A percentile compares a stretch with the other conserved stretches of the same genome.
These are phyloP conservation scores for Carnegiea gigantea DNA, from an alignment of 179 eudicot species.

Conservation along the genomic window DNA sequence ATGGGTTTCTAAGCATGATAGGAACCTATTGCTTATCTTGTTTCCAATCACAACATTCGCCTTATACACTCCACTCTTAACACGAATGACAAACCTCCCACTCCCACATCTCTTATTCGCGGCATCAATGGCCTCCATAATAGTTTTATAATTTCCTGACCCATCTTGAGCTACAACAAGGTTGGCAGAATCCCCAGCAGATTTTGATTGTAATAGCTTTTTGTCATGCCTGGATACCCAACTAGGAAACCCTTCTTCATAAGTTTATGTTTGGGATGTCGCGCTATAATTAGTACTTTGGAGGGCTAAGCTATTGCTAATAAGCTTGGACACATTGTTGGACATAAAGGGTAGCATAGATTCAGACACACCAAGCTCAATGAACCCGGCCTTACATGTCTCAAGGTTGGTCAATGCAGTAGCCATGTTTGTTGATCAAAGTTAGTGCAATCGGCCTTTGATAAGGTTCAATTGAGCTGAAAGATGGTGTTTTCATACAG, in stretches of 20 bases:
- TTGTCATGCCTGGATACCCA: slow-evolving; percentile 15
- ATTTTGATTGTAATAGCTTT: neutral
- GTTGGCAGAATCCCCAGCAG: slow-evolving; percentile 2
- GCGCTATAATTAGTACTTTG: slow-evolving; percentile 21
- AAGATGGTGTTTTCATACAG: slow-evolving; percentile 43
- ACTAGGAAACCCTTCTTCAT: neutral
- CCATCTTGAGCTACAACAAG: slow-evolving; percentile 47
- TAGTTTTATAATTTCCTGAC: slow-evolving; percentile 29
- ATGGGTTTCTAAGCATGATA: slow-evolving; percentile 1
- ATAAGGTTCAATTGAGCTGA: slow-evolving; percentile 55
- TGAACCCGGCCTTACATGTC: slow-evolving; percentile 40
- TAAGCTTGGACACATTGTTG: slow-evolving; percentile 54
- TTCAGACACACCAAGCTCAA: slow-evolving; percentile 40
- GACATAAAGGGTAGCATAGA: slow-evolving; percentile 37
- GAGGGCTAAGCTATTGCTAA: slow-evolving; percentile 64
- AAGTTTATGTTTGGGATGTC: slow-evolving; percentile 1
- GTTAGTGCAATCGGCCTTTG: slow-evolving; percentile 9
- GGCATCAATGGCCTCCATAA: slow-evolving; percentile 30
- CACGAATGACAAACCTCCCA: slow-evolving; percentile 31
- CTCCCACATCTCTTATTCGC: slow-evolving; percentile 10
- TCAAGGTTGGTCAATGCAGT: slow-evolving; percentile 60
- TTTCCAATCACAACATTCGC: slow-evolving; percentile 25
- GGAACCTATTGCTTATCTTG: slow-evolving; percentile 6
- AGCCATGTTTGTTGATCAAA: slow-evolving; percentile 73
- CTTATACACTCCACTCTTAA: slow-evolving; percentile 32